Conservation (phyloP, 768 basidiomycete genomes). For the Boletellus ananiceps region DNA sequence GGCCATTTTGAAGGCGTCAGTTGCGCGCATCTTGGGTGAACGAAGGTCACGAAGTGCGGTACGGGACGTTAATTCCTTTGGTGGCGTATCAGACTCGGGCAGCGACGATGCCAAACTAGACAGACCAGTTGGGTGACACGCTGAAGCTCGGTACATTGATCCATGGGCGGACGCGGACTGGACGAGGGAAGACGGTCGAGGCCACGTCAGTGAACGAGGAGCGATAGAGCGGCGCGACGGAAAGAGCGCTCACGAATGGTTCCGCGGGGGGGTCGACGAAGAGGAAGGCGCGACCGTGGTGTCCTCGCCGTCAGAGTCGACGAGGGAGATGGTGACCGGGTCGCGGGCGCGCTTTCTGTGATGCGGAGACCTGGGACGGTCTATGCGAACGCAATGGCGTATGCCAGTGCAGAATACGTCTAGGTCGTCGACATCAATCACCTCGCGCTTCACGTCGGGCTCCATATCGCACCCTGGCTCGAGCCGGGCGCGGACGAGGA, state of each 20-base stretch:
- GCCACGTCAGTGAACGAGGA: not conserved
- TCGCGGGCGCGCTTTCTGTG: slow-evolving; percentile 9
- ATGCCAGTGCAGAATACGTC: slow-evolving; percentile 20
- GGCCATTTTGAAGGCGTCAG: slow-evolving; percentile 16
- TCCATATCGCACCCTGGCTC: not conserved
- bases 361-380: slow-evolving; percentile 11
- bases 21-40: slow-evolving; percentile 21
- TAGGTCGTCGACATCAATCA: slow-evolving; percentile 27
- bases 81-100: slow-evolving; percentile 6
- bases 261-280: not conserved
- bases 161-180: not conserved
- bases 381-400: slow-evolving; percentile 13
- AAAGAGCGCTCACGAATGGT: slow-evolving; percentile 3
- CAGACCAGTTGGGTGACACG: slow-evolving; percentile 21
- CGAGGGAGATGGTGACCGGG: slow-evolving; percentile 10
- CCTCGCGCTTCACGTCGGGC: slow-evolving; percentile 4
- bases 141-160: slow-evolving; percentile 21
- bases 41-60: slow-evolving; percentile 5
- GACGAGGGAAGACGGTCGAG: not conserved
- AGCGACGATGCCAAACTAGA: not conserved
- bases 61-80: slow-evolving; percentile 25
- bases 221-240: not conserved
- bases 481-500: not conserved
- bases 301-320: slow-evolving; percentile 17
- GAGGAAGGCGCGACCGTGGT: slow-evolving; percentile 4